phyloP scores from a whole-genome alignment of 2,329 filamentous ascomycete genomes.

The Beauveria medogensis region DNA sequence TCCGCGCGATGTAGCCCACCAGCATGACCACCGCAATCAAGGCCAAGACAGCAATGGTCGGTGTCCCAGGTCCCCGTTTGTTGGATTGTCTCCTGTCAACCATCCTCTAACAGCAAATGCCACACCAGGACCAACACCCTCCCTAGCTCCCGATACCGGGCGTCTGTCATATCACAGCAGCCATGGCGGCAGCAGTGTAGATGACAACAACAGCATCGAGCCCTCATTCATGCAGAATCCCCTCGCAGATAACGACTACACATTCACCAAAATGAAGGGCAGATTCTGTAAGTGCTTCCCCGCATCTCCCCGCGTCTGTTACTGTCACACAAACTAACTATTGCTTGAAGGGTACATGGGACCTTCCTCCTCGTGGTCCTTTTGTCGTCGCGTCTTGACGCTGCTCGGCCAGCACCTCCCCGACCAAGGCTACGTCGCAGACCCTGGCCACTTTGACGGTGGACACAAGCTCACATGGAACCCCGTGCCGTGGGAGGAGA shows the following conservation, averaged over 20 bases:
- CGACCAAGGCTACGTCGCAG: slow-evolving; percentile 22
- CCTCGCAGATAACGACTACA: slow-evolving; percentile 24
- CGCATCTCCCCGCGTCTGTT: background rate
- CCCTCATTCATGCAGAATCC: slow-evolving; percentile 18
- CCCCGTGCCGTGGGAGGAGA: slow-evolving; percentile 18
- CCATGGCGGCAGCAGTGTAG: slow-evolving; percentile 5
- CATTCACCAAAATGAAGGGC: slow-evolving; percentile 23
- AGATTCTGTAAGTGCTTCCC: slow-evolving; percentile 20
- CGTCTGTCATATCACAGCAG: slow-evolving; percentile 8
- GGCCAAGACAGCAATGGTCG: slow-evolving; percentile 7
- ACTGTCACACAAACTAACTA: background rate
- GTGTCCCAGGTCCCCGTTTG: background rate
- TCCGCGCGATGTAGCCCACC: slow-evolving; percentile 7
- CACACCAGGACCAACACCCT: slow-evolving; percentile 6
- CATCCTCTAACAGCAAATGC: background rate
- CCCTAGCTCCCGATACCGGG: slow-evolving; percentile 6
- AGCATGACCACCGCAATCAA: background rate
- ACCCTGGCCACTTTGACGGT: slow-evolving; percentile 26
- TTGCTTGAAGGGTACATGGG: slow-evolving; percentile 24
- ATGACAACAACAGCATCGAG: slow-evolving; percentile 9
- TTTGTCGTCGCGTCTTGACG: slow-evolving; percentile 25
- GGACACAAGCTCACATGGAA: slow-evolving; percentile 22
- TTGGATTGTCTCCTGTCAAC: background rate
- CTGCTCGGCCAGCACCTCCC: slow-evolving; percentile 24
- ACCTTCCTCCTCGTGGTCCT: slow-evolving; percentile 28